Base-by-base conservation (phyloP, 768 basidiomycete species). In the Phanerochaete carnosa region DNA sequence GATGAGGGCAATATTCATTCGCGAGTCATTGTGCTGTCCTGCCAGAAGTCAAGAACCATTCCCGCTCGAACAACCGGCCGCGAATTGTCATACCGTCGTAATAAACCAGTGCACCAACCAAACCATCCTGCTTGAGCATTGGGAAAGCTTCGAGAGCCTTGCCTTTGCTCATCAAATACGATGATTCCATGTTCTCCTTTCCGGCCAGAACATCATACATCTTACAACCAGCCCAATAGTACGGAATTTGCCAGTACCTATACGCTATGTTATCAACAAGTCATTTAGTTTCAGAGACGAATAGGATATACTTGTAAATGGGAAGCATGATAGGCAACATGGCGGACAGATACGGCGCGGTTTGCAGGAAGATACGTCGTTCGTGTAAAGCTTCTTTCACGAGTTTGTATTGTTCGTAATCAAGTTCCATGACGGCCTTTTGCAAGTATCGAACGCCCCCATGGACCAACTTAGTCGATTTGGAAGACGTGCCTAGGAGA, bases 261-360 rank as follows among this genome's bases (percentile, higher is more conserved):
- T 8, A 30, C 29, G 13, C 12, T 23, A 12, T n/a, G 49, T 68
- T 29, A 69, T 61, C 47, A 22, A 33, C n/a, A 57, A 46, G 5
- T 26, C 56, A 19, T 15, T 26, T 23, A 22, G 57, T 55, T 50
- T 22, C 23, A 4, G 8, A 16, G 43, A 46, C 33, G 13, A 50
- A 39, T 28, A 55, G 39, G 11, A 70, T 83, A 30, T 61, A 91
- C 86, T 93, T 96, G 83, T 99, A 98, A 52, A 98, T 84, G 6
- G 96, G 96, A 16, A 98, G 79, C 88, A 99, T 96, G 75, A 99
- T 98, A 1, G 96, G 97, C 33, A 98, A 82, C 89, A 95, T 95
- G 62, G 82, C 79, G 13, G 88, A 90, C 23, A 99, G 81, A 74
- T 99, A 97, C 0, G 96, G 96, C 0, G 96, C 96, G 0, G 92